These are phyloP conservation scores for Paramecium pentaurelia DNA, from an alignment of 73 alveolate species.

Conservation along the genomic window DNA sequence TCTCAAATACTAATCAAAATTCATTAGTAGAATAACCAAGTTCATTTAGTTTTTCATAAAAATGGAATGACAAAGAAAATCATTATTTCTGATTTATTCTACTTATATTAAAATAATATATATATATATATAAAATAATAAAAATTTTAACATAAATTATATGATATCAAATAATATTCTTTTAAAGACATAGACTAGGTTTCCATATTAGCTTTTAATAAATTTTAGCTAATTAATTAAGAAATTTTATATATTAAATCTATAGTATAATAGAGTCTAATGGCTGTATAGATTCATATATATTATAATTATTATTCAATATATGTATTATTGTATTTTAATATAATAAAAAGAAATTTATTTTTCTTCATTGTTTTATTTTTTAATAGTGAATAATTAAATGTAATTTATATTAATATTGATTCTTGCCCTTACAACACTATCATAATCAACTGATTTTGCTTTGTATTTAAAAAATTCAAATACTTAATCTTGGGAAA, in stretches of 20 bases:
- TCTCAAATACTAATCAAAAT: neutral
- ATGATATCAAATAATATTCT: too few species aligned
- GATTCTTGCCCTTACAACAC: neutral
- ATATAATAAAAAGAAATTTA: neutral
- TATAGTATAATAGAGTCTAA: too few species aligned
- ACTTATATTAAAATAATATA: neutral
- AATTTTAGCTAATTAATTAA: too few species aligned
- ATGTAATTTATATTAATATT: neutral
- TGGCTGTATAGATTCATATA: too few species aligned
- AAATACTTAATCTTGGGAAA: neutral
- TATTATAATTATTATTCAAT: neutral
- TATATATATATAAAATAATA: neutral
- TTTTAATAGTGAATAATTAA: neutral
- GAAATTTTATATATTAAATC: too few species aligned
- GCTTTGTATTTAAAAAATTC: neutral
- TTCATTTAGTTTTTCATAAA: conserved; percentile 8
- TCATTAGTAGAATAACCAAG: neutral
- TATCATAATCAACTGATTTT: neutral
- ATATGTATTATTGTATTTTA: neutral
- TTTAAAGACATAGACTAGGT: too few species aligned
- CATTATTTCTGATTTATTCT: neutral
- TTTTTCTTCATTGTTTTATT: neutral
- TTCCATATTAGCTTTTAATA: too few species aligned
- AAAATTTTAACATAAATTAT: too few species aligned
- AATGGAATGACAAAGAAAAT: neutral